A percentile compares a stretch with the other conserved stretches of the same genome.
phyloP scores from a whole-genome alignment of 805 yeast species.

The Metschnikowia drakensbergensis region DNA sequence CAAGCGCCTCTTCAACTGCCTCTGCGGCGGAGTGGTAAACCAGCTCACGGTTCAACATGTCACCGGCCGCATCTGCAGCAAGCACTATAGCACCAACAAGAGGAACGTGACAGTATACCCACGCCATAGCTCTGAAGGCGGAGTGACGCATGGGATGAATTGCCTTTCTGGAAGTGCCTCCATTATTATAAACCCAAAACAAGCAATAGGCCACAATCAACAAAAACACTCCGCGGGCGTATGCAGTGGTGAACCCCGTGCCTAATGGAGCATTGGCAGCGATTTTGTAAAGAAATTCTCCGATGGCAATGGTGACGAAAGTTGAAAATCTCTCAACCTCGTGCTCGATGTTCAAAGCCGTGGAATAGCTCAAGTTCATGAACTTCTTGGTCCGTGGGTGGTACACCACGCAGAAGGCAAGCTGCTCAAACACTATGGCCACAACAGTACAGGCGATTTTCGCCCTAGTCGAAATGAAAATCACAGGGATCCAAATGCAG shows the following conservation, averaged over 20 bases:
- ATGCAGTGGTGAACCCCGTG: conserved; percentile 39
- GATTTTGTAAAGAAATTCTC: conserved; percentile 55
- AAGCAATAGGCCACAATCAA: conserved; percentile 46
- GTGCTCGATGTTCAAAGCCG: conserved; percentile 64
- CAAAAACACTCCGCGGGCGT: conserved; percentile 48
- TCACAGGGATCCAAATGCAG: conserved; percentile 49
- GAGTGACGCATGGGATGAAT: conserved; percentile 53
- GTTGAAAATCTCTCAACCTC: conserved; percentile 59
- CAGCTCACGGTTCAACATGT: conserved; percentile 32
- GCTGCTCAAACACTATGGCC: conserved; percentile 40
- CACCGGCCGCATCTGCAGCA: conserved; percentile 59
- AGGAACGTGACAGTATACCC: conserved; percentile 49
- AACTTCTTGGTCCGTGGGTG: conserved; percentile 47
- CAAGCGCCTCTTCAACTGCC: background rate
- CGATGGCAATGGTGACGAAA: conserved; percentile 60
- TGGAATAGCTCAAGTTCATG: conserved; percentile 43
- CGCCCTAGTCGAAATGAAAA: conserved; percentile 44
- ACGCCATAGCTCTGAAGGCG: conserved; percentile 42
- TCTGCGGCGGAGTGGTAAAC: conserved; percentile 6
- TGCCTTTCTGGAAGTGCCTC: conserved; percentile 47
- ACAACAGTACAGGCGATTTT: conserved; percentile 45
- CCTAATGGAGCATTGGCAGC: conserved; percentile 50
- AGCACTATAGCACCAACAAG: conserved; percentile 48
- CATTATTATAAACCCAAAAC: conserved; percentile 53
- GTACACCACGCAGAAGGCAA: conserved; percentile 32